Evolutionary conservation across 345 rosid genomes (phyloP).

Genomic region (Eucalyptus regnans): DNA sequence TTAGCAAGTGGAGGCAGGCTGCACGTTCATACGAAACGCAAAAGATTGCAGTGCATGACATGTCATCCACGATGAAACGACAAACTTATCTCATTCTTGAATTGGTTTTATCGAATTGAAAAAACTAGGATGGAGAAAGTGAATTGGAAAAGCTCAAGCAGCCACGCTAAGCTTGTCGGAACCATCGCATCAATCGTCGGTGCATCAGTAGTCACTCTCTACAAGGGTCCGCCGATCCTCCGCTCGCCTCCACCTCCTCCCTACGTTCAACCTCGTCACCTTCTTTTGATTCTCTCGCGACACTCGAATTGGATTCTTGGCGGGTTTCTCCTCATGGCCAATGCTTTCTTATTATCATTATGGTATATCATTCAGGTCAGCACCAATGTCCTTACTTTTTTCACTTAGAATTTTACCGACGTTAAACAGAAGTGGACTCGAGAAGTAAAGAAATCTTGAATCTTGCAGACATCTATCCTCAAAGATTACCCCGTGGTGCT

Average conservation of each 20-base stretch:
- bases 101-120: not conserved
- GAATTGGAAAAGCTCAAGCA: slow-evolving; percentile 15
- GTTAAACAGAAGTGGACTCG: not conserved
- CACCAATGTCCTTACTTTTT: not conserved
- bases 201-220: slow-evolving; percentile 26
- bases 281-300: not conserved
- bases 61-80: not conserved
- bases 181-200: slow-evolving; percentile 26
- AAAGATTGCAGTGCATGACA: not conserved
- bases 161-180: slow-evolving; percentile 20
- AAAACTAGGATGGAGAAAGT: slow-evolving; percentile 21
- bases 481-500: slow-evolving; percentile 28
- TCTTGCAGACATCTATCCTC: not conserved
- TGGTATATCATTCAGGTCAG: slow-evolving; percentile 29
- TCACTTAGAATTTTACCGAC: not conserved
- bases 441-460: not conserved
- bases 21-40: not conserved
- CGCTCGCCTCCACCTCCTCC: not conserved
- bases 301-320: slow-evolving; percentile 26
- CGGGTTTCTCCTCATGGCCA: slow-evolving; percentile 21
- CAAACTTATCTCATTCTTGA: not conserved
- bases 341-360: slow-evolving; percentile 13
- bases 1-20: not conserved
- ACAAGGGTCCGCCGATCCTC: slow-evolving; percentile 27
- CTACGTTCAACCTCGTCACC: not conserved